Conservation (phyloP, 2,329 filamentous ascomycete genomes). For the Fulvia fulva region DNA sequence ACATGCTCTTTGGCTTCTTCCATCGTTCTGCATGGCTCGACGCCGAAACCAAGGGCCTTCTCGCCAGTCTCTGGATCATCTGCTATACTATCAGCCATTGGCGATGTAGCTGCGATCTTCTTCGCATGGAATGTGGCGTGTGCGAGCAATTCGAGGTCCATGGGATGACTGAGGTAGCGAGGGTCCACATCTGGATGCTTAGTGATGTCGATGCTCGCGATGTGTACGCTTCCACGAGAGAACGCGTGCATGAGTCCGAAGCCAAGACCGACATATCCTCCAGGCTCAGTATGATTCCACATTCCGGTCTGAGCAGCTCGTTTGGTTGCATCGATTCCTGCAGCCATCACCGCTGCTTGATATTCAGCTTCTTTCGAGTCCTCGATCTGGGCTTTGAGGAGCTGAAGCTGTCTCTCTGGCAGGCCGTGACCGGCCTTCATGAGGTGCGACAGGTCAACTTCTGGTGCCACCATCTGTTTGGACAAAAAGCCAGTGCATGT, state of each 20-base stretch:
- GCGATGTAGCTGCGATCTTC: background rate
- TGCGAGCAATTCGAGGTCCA: background rate
- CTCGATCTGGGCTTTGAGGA: background rate
- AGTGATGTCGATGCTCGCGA: background rate
- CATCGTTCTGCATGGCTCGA: background rate
- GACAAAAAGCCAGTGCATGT: background rate
- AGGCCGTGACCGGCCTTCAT: background rate
- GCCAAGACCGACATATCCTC: background rate
- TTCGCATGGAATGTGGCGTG: background rate
- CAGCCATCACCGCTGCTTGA: background rate
- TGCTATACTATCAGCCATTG: background rate
- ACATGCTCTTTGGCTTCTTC: background rate
- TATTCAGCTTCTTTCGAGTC: background rate
- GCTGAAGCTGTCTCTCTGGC: background rate
- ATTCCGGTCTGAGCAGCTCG: background rate
- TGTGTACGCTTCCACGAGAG: background rate
- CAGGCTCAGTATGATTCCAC: background rate
- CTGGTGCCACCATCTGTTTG: background rate
- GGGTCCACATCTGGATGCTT: background rate
- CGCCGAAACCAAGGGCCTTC: background rate
- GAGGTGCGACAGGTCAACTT: background rate
- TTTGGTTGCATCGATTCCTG: too few species aligned
- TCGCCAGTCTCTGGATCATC: background rate
- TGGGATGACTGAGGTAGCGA: background rate
- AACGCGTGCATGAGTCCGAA: constrained; percentile 1